phyloP scores from a whole-genome alignment of 2,329 filamentous ascomycete species.

The Aureobasidium sp. region DNA sequence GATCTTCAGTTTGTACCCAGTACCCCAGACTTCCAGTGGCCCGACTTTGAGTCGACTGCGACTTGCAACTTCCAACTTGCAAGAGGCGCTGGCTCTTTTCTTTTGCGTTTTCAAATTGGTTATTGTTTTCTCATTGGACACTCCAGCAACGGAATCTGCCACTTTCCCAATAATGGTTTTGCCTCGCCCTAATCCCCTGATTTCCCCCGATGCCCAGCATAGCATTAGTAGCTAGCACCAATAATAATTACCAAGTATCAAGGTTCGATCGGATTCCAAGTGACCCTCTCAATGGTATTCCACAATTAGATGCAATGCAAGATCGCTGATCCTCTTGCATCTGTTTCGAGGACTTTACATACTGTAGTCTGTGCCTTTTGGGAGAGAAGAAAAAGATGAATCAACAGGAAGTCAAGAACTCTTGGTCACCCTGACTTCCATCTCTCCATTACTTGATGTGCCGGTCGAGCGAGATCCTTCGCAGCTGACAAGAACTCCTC shows the following conservation, averaged over 20 bases:
- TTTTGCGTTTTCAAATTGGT: not conserved
- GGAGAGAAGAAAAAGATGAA: too few relatives aligned
- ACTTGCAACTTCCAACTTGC: not conserved
- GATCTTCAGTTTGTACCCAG: constrained; percentile 4
- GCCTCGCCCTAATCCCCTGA: not conserved
- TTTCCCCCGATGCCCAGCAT: not conserved
- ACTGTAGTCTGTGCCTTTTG: too few relatives aligned
- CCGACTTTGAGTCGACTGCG: not conserved
- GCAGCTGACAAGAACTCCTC: not conserved
- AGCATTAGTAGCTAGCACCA: not conserved
- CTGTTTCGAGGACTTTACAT: too few relatives aligned
- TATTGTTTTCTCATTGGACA: not conserved
- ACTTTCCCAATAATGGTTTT: not conserved
- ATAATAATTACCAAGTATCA: not conserved
- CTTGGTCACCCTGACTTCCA: not conserved
- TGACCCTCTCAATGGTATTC: too few relatives aligned
- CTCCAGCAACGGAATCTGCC: not conserved
- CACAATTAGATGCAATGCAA: too few relatives aligned
- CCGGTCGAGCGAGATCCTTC: not conserved
- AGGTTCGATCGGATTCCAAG: too few relatives aligned
- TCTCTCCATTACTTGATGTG: not conserved
- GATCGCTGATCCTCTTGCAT: too few relatives aligned
- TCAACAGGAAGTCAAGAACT: too few relatives aligned
- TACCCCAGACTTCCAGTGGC: constrained; percentile 3
- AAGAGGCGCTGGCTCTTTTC: not conserved